Evolutionary conservation across 768 basidiomycete species (phyloP).

Genomic region (Boletus fagicola): DNA sequence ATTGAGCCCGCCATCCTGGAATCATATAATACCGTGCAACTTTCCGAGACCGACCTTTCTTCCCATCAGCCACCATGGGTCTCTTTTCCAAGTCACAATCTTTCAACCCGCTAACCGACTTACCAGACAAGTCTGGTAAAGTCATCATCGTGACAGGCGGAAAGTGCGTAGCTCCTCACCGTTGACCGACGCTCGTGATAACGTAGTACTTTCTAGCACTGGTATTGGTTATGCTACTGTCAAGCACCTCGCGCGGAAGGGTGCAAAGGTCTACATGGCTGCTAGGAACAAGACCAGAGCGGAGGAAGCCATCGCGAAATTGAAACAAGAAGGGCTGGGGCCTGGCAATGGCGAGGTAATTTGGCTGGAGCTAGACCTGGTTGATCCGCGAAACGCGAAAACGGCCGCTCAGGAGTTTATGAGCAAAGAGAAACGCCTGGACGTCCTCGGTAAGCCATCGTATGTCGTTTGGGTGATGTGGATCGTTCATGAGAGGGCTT

Average conservation of each 20-base stretch:
- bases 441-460: constrained; percentile 46
- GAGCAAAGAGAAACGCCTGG: constrained; percentile 49
- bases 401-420: constrained; percentile 49
- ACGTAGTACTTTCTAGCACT: constrained; percentile 26
- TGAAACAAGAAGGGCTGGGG: constrained; percentile 44
- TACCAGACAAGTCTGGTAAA: constrained; percentile 36
- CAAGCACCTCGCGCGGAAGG: constrained; percentile 47
- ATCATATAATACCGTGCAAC: background rate
- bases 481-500: background rate
- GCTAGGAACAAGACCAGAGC: constrained; percentile 48
- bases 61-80: background rate
- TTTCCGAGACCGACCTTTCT: background rate
- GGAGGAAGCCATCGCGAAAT: constrained; percentile 44
- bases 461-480: background rate
- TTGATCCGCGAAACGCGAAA: constrained; percentile 47
- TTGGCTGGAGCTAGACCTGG: constrained; percentile 53
- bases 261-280: constrained; percentile 61
- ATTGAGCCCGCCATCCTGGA: too few species aligned
- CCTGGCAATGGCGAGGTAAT: constrained; percentile 46
- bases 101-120: constrained; percentile 39
- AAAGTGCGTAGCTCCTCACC: constrained; percentile 37
- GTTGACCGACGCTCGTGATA: too few species aligned
- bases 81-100: constrained; percentile 25
- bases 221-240: constrained; percentile 54
- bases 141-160: constrained; percentile 58